A percentile compares a stretch with the other conserved stretches of the same genome.
Evolutionary conservation across 257 asterid genomes (phyloP).

Genomic region (Primulina huaijiensis): DNA sequence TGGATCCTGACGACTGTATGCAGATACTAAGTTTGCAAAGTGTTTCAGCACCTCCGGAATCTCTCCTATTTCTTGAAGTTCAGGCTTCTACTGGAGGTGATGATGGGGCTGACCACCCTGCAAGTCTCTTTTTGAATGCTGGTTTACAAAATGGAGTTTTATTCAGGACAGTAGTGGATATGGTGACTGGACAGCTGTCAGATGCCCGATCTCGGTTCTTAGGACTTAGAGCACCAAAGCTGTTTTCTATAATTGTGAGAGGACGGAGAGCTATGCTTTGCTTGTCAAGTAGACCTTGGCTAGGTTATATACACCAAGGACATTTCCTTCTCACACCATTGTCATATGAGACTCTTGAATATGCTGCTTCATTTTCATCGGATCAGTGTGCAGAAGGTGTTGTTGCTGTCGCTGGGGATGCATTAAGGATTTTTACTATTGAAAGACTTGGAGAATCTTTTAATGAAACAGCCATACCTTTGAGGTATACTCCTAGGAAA

Average conservation of each 20-base stretch:
- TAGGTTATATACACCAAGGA: conserved; percentile 97
- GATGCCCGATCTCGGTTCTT: conserved; percentile 97
- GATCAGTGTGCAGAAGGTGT: conserved; percentile 99
- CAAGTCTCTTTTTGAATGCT: conserved; percentile 90
- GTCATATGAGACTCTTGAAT: conserved; percentile 93
- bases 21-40: conserved; percentile 92
- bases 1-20: conserved; percentile 99
- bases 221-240: conserved; percentile 94
- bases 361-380: conserved; percentile 94
- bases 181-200: conserved; percentile 96
- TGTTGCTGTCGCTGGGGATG: conserved; percentile 98
- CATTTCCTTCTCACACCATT: conserved; percentile 95
- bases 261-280: conserved; percentile 96
- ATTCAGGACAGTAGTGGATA: conserved; percentile 96
- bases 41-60: conserved; percentile 95
- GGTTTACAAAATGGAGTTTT: conserved; percentile 91
- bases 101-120: conserved; percentile 99
- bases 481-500: conserved; percentile 96
- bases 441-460: conserved; percentile 97
- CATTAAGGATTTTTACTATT: conserved; percentile 87
- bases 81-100: conserved; percentile 98
- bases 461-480: conserved; percentile 83
- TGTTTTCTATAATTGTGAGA: conserved; percentile 79
- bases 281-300: conserved; percentile 99
- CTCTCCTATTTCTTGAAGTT: conserved; percentile 95